These are phyloP conservation scores for Citrus australasica DNA, from an alignment of 345 rosid species.

Conservation along the genomic window DNA sequence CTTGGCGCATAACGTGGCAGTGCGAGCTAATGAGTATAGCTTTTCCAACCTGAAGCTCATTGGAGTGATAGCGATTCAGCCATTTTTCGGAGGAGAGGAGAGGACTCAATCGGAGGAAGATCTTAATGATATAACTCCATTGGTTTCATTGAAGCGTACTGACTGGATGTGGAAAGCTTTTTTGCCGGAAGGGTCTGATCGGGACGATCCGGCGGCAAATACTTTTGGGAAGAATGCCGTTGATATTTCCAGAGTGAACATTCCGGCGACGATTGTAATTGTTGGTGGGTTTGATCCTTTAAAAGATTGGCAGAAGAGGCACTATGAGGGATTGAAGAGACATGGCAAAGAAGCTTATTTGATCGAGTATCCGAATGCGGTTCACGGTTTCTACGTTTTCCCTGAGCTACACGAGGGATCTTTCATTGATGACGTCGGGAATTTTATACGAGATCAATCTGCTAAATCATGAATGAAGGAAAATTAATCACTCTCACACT, in stretches of 20 bases:
- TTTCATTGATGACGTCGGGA: constrained; percentile 13
- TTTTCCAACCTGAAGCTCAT: not conserved
- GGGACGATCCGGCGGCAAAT: constrained; percentile 1
- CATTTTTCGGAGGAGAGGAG: constrained; percentile 27
- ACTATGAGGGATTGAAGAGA: constrained; percentile 22
- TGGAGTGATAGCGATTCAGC: constrained; percentile 25
- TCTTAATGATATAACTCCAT: not conserved
- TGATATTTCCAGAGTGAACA: constrained; percentile 4
- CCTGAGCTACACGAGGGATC: constrained; percentile 25
- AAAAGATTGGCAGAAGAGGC: constrained; percentile 26
- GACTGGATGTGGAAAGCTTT: constrained; percentile 18
- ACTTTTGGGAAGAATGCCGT: not conserved
- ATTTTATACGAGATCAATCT: constrained; percentile 13
- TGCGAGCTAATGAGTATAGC: not conserved
- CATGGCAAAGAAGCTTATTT: constrained; percentile 21
- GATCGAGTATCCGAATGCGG: not conserved
- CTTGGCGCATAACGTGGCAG: constrained; percentile 27
- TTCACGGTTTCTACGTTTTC: constrained; percentile 17
- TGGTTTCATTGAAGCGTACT: not conserved
- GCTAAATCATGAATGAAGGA: not conserved
- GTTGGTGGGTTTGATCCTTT: constrained; percentile 25
- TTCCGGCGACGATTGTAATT: constrained; percentile 5
- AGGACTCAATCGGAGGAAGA: constrained; percentile 17
- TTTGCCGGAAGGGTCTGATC: constrained; percentile 13
- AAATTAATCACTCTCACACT: no score